Percentiles rank a stretch among this genome's conserved stretches.
These are phyloP conservation scores for Rhizopus sp. DNA, from an alignment of 371 early-diverging fungal genomes.

Conservation along the genomic window DNA sequence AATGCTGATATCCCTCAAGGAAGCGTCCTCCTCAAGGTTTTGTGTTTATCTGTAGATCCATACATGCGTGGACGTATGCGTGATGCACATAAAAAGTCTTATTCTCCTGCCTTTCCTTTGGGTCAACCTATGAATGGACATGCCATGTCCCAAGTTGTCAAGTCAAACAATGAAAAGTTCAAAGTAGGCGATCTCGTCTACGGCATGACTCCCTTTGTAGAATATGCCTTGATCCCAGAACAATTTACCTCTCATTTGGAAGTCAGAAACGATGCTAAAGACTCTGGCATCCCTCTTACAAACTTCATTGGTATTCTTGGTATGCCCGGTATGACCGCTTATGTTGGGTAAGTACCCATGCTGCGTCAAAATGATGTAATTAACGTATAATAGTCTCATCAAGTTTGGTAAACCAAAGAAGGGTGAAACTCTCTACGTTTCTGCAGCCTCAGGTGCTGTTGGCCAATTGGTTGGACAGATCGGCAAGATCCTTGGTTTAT, in stretches of 20 bases:
- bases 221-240: constrained; percentile 38
- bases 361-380: not conserved
- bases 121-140: constrained; percentile 57
- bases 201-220: constrained; percentile 43
- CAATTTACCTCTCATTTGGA: constrained; percentile 24
- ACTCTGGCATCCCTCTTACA: constrained; percentile 39
- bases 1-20: constrained; percentile 49
- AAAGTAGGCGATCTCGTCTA: constrained; percentile 60
- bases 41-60: constrained; percentile 40
- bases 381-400: constrained; percentile 20
- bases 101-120: constrained; percentile 52
- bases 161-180: constrained; percentile 52
- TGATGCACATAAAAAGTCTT: constrained; percentile 40
- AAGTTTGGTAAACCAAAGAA: constrained; percentile 38
- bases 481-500: constrained; percentile 64
- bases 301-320: constrained; percentile 57
- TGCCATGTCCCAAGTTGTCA: constrained; percentile 59
- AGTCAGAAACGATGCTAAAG: constrained; percentile 38
- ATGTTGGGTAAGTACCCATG: constrained; percentile 30
- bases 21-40: constrained; percentile 52
- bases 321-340: constrained; percentile 53
- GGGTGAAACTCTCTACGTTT: constrained; percentile 57
- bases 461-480: constrained; percentile 67
- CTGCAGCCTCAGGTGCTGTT: constrained; percentile 45
- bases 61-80: constrained; percentile 71